Evolutionary conservation across 2,329 filamentous ascomycete genomes (phyloP).

Genomic region (Piedraia hortae): DNA sequence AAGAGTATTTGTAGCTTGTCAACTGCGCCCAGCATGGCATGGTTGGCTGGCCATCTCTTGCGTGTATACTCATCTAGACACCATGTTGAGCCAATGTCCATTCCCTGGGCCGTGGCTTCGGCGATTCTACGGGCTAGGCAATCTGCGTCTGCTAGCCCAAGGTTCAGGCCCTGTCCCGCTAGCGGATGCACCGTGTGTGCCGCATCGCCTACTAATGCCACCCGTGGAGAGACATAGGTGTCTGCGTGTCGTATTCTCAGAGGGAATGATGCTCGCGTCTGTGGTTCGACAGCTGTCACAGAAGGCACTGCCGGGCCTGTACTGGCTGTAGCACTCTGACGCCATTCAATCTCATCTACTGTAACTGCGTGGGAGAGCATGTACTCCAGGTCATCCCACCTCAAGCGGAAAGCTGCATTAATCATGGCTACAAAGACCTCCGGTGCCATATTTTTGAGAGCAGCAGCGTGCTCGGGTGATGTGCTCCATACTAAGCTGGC

Average conservation of each 20-base stretch:
- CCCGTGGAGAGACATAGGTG: conserved; percentile 68
- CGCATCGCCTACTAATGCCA: conserved; percentile 78
- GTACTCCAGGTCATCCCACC: conserved; percentile 52
- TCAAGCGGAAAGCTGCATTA: conserved; percentile 74
- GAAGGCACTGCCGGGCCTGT: conserved; percentile 20
- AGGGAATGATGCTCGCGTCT: conserved; percentile 68
- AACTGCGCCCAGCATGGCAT: conserved; percentile 44
- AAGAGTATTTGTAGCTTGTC: conserved; percentile 89
- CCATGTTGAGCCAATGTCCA: conserved; percentile 58
- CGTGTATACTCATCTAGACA: conserved; percentile 56
- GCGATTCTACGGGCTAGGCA: conserved; percentile 48
- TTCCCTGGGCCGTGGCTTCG: conserved; percentile 52
- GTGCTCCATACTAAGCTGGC: conserved; percentile 90
- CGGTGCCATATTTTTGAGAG: conserved; percentile 46
- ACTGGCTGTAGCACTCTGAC: conserved; percentile 36
- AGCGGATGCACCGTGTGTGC: conserved; percentile 89
- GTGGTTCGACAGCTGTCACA: conserved; percentile 44
- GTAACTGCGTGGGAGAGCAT: conserved; percentile 33
- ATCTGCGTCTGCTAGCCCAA: conserved; percentile 70
- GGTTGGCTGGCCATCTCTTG: conserved; percentile 62
- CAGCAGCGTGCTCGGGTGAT: conserved; percentile 47
- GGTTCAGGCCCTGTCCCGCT: conserved; percentile 80
- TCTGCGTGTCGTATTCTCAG: conserved; percentile 81
- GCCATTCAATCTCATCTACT: conserved; percentile 64
- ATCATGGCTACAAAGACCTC: conserved; percentile 63